These are phyloP conservation scores for Termitomyces sp. DNA, from an alignment of 768 basidiomycete genomes.

Conservation along the genomic window DNA sequence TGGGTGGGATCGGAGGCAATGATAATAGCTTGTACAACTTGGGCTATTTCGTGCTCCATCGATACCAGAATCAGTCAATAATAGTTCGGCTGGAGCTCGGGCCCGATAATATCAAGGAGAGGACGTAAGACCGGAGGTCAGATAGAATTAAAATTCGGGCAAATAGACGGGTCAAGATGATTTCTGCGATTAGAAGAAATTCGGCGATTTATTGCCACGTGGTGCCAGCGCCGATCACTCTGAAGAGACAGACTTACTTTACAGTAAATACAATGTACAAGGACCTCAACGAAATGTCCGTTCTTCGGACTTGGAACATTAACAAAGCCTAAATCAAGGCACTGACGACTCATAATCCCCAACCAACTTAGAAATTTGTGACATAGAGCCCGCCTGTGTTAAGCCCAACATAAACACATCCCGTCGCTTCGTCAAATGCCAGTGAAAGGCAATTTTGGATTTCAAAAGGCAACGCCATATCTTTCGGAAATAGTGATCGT, in stretches of 20 bases:
- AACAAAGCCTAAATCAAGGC: background rate
- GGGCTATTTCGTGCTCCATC: slow-evolving; percentile 76
- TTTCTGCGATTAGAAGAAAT: slow-evolving; percentile 11
- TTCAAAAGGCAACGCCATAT: slow-evolving; percentile 47
- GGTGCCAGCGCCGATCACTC: slow-evolving; percentile 14
- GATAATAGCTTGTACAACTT: slow-evolving; percentile 77
- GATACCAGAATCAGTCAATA: slow-evolving; percentile 2
- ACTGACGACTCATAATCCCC: background rate
- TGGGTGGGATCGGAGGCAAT: slow-evolving; percentile 82
- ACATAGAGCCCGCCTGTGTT: slow-evolving; percentile 50
- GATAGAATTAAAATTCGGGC: slow-evolving; percentile 15
- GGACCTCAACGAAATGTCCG: background rate
- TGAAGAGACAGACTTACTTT: too few relatives aligned
- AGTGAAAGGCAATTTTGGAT: slow-evolving; percentile 38
- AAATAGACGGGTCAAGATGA: slow-evolving; percentile 15
- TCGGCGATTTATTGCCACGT: slow-evolving; percentile 12
- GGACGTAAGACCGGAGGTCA: slow-evolving; percentile 4
- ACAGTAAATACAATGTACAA: background rate
- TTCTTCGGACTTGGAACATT: background rate
- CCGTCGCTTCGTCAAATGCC: slow-evolving; percentile 51
- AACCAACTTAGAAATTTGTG: slow-evolving; percentile 27
- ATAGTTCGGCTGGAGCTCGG: background rate
- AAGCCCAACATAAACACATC: slow-evolving; percentile 43
- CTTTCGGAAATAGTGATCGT: slow-evolving; percentile 35
- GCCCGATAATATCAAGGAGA: background rate